Evolutionary conservation across 352 stramenopile genomes (phyloP).

Genomic region (Phytopythium aichiense): DNA sequence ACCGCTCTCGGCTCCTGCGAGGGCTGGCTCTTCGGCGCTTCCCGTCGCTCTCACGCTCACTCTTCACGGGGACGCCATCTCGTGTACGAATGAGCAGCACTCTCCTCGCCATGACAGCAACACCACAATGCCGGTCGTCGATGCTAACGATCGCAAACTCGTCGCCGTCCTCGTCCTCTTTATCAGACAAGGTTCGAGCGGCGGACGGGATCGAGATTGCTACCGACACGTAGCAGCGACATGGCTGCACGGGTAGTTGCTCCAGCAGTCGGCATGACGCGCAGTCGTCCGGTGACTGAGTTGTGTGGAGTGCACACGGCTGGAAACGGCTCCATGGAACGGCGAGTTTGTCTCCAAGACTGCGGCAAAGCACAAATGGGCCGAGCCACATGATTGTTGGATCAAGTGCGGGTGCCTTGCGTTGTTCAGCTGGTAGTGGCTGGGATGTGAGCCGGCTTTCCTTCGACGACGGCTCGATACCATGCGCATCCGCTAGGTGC

Average conservation of each 20-base stretch:
- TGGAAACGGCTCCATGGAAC: slow-evolving; percentile 11
- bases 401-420: neutral
- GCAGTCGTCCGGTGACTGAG: slow-evolving; percentile 8
- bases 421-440: neutral
- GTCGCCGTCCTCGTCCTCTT: neutral
- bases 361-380: slow-evolving; percentile 28
- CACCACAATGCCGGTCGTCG: slow-evolving; percentile 11
- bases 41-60: neutral
- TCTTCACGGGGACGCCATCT: slow-evolving; percentile 1
- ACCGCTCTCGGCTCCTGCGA: neutral
- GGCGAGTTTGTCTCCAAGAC: slow-evolving; percentile 31
- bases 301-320: slow-evolving; percentile 14
- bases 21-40: neutral
- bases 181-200: too few relatives aligned
- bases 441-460: neutral
- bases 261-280: slow-evolving; percentile 22
- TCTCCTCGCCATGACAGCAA: neutral
- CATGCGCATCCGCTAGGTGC: slow-evolving; percentile 17
- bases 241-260: slow-evolving; percentile 17
- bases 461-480: neutral
- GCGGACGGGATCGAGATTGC: neutral
- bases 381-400: slow-evolving; percentile 37
- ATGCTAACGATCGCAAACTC: slow-evolving; percentile 13
- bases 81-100: slow-evolving; percentile 1
- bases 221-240: slow-evolving; percentile 19